phyloP scores from a whole-genome alignment of 1,139 yeast species.

The Williopsis jadinii region DNA sequence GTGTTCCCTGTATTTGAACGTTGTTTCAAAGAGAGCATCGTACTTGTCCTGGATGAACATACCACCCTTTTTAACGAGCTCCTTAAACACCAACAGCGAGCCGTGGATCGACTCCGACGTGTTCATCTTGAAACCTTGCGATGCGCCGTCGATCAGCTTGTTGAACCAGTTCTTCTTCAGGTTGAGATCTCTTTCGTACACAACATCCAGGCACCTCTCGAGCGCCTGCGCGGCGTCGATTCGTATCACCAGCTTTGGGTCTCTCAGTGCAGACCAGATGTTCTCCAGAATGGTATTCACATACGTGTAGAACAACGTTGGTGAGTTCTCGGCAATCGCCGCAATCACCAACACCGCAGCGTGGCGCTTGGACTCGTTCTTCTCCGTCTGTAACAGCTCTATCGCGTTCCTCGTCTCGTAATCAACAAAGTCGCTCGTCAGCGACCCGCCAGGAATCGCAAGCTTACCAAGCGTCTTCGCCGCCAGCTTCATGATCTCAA shows the following conservation, averaged over 20 bases:
- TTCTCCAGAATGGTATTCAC: slow-evolving; percentile 74
- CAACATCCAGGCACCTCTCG: slow-evolving; percentile 69
- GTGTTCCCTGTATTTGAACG: slow-evolving; percentile 71
- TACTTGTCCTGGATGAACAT: slow-evolving; percentile 65
- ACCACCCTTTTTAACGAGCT: slow-evolving; percentile 60
- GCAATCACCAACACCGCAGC: slow-evolving; percentile 84
- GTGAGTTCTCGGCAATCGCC: slow-evolving; percentile 82
- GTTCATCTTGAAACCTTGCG: slow-evolving; percentile 38
- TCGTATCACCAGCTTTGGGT: slow-evolving; percentile 66
- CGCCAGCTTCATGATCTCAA: slow-evolving; percentile 80
- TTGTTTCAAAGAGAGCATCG: slow-evolving; percentile 70
- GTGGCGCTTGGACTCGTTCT: slow-evolving; percentile 79
- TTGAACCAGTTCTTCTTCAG: slow-evolving; percentile 70
- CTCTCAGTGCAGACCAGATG: slow-evolving; percentile 84
- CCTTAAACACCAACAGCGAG: slow-evolving; percentile 74
- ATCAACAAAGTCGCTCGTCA: slow-evolving; percentile 89
- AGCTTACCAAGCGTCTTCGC: slow-evolving; percentile 81
- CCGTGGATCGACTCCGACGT: slow-evolving; percentile 79
- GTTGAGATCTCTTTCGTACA: slow-evolving; percentile 71
- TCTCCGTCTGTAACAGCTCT: slow-evolving; percentile 83
- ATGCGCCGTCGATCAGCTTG: slow-evolving; percentile 58
- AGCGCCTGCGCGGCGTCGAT: slow-evolving; percentile 80
- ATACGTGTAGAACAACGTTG: slow-evolving; percentile 73
- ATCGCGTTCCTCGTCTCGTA: slow-evolving; percentile 84
- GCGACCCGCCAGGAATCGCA: slow-evolving; percentile 83